These are phyloP conservation scores for Leishmania major DNA, from an alignment of 208 protist species.

Conservation along the genomic window DNA sequence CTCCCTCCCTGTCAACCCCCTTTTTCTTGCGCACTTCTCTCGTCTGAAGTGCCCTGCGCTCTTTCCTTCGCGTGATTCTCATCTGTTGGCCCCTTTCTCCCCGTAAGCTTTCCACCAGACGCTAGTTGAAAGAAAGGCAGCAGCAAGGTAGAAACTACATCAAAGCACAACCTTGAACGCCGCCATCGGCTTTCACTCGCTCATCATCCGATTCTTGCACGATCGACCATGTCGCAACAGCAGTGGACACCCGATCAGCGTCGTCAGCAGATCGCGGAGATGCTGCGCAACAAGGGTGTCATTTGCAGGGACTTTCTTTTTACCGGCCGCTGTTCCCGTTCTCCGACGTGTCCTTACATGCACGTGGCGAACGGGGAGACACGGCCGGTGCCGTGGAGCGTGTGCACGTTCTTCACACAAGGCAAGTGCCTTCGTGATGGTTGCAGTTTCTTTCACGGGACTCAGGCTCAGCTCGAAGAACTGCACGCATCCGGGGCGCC, in stretches of 20 bases:
- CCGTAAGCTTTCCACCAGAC: neutral
- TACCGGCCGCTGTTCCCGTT: slow-evolving; percentile 36
- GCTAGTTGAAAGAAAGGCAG: neutral
- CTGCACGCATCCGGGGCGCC: slow-evolving; percentile 40
- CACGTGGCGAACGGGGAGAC: slow-evolving; percentile 70
- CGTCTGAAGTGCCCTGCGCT: neutral
- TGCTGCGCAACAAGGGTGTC: slow-evolving; percentile 78
- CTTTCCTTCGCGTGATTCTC: slow-evolving; percentile 15
- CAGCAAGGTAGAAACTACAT: neutral
- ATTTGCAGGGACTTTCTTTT: slow-evolving; percentile 66
- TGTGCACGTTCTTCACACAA: slow-evolving; percentile 73
- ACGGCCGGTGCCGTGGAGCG: slow-evolving; percentile 55
- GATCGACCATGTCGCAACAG: slow-evolving; percentile 5
- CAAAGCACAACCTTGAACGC: neutral
- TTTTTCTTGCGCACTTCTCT: slow-evolving; percentile 17
- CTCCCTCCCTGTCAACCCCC: neutral
- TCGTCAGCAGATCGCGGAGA: slow-evolving; percentile 52
- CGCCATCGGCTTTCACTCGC: neutral
- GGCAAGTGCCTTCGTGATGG: slow-evolving; percentile 71
- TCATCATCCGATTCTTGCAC: neutral
- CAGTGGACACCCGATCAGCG: slow-evolving; percentile 33
- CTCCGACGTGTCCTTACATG: slow-evolving; percentile 71
- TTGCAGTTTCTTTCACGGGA: slow-evolving; percentile 82
- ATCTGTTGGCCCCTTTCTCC: neutral
- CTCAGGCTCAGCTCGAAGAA: slow-evolving; percentile 55